Percentiles rank a stretch among this genome's conserved stretches.
Evolutionary conservation across 169 alveolate genomes (phyloP).

Genomic region (Cyclospora cayetanensis): DNA sequence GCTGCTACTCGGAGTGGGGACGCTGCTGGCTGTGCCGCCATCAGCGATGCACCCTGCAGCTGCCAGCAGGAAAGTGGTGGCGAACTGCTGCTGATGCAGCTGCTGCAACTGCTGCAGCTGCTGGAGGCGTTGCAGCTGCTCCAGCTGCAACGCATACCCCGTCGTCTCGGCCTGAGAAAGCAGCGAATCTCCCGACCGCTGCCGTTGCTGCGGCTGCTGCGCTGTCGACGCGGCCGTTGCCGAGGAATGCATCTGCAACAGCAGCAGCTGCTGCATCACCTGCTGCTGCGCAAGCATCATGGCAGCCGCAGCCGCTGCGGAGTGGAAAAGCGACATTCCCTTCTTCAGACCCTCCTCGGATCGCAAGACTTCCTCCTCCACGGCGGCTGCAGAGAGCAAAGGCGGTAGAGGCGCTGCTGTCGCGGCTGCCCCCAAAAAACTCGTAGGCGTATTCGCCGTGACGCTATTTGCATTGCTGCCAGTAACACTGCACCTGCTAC

Average conservation of each 20-base stretch:
- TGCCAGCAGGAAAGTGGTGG: slow-evolving; percentile 29
- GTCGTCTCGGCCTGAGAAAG: slow-evolving; percentile 40
- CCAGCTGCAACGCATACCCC: slow-evolving; percentile 53
- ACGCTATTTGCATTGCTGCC: neutral
- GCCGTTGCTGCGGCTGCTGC: slow-evolving; percentile 57
- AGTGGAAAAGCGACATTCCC: slow-evolving; percentile 42
- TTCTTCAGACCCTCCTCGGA: slow-evolving; percentile 4
- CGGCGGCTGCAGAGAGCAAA: slow-evolving; percentile 55
- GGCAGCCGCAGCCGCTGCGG: slow-evolving; percentile 64
- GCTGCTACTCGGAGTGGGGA: slow-evolving; percentile 55
- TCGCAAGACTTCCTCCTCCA: slow-evolving; percentile 6
- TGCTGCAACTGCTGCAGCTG: slow-evolving; percentile 66
- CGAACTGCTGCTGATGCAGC: slow-evolving; percentile 60
- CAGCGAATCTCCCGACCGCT: slow-evolving; percentile 15
- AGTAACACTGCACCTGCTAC: neutral
- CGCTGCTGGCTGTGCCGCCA: slow-evolving; percentile 38
- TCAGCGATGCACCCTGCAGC: slow-evolving; percentile 49
- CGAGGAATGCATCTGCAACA: slow-evolving; percentile 44
- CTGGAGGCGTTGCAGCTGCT: slow-evolving; percentile 64
- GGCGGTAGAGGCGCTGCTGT: slow-evolving; percentile 46
- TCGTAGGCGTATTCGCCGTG: slow-evolving; percentile 16
- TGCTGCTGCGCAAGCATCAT: slow-evolving; percentile 55
- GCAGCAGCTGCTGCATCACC: slow-evolving; percentile 65
- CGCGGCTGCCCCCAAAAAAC: slow-evolving; percentile 36
- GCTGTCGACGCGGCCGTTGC: slow-evolving; percentile 57